A percentile compares a stretch with the other conserved stretches of the same genome.
Conservation (phyloP, 768 basidiomycete species). For the Tricholoma sp. region DNA sequence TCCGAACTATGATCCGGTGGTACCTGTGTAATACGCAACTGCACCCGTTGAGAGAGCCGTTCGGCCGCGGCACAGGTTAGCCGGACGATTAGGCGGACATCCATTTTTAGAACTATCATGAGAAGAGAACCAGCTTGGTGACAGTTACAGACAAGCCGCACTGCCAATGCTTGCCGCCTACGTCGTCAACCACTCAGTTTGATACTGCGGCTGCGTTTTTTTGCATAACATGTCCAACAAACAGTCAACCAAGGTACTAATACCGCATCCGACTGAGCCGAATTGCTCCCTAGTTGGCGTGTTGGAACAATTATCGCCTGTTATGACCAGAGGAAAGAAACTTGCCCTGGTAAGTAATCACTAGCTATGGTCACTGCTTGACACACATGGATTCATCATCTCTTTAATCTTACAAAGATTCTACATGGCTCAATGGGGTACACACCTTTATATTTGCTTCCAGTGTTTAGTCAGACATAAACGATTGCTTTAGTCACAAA, state of each 20-base stretch:
- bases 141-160: no score
- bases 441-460: slow-evolving; percentile 18
- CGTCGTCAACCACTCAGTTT: neutral
- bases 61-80: neutral
- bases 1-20: no score
- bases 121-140: no score
- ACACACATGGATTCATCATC: slow-evolving; percentile 9
- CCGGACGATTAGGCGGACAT: neutral
- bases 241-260: slow-evolving; percentile 44
- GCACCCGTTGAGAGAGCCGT: no score
- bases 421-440: slow-evolving; percentile 79
- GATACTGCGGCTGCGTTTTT: neutral
- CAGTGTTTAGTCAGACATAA: slow-evolving; percentile 12
- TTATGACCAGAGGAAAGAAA: slow-evolving; percentile 50
- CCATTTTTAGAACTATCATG: no score
- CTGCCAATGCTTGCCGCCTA: neutral
- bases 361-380: slow-evolving; percentile 4
- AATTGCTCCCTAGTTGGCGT: slow-evolving; percentile 48
- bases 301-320: slow-evolving; percentile 54
- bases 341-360: slow-evolving; percentile 55
- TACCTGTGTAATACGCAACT: no score
- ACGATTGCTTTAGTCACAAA: slow-evolving; percentile 58
- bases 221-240: slow-evolving; percentile 22
- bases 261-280: slow-evolving; percentile 45
- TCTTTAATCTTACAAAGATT: slow-evolving; percentile 40